Evolutionary conservation across 257 asterid species (phyloP).

Genomic region (Rehmannia glutinosa): DNA sequence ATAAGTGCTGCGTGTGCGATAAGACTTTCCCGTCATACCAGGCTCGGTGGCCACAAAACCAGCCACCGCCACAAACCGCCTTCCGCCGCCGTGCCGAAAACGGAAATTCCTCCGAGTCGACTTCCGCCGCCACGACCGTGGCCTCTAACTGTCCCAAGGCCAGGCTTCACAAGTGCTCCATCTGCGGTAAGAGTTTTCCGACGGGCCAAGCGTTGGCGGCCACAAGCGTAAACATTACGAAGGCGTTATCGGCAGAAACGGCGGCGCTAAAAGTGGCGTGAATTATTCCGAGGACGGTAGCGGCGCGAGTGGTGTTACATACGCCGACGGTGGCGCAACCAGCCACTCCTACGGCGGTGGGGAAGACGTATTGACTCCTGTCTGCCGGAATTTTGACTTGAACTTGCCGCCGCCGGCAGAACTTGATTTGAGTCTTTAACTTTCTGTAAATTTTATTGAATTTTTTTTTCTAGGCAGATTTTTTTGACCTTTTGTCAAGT

Average conservation of each 20-base stretch:
- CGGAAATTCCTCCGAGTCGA: not conserved
- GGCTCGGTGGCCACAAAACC: slow-evolving; percentile 56
- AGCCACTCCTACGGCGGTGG: not conserved
- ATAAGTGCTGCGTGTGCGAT: slow-evolving; percentile 31
- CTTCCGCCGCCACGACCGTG: slow-evolving; percentile 9
- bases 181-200: slow-evolving; percentile 23
- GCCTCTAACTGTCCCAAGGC: too few species aligned
- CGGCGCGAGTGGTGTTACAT: slow-evolving; percentile 5
- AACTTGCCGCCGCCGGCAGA: slow-evolving; percentile 26
- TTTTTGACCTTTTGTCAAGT: too few species aligned
- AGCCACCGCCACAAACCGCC: slow-evolving; percentile 28
- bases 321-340: not conserved
- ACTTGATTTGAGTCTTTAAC: slow-evolving; percentile 4
- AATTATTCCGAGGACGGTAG: slow-evolving; percentile 19
- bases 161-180: slow-evolving; percentile 30
- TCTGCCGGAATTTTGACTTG: slow-evolving; percentile 22
- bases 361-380: not conserved
- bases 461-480: not conserved
- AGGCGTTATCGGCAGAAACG: slow-evolving; percentile 15
- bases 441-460: not conserved
- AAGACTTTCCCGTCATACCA: slow-evolving; percentile 37
- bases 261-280: not conserved
- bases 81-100: not conserved
- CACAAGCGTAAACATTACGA: slow-evolving; percentile 49
- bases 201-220: slow-evolving; percentile 47